Conservation (phyloP, 2,329 filamentous ascomycete species). For the Penicillium sp. region DNA sequence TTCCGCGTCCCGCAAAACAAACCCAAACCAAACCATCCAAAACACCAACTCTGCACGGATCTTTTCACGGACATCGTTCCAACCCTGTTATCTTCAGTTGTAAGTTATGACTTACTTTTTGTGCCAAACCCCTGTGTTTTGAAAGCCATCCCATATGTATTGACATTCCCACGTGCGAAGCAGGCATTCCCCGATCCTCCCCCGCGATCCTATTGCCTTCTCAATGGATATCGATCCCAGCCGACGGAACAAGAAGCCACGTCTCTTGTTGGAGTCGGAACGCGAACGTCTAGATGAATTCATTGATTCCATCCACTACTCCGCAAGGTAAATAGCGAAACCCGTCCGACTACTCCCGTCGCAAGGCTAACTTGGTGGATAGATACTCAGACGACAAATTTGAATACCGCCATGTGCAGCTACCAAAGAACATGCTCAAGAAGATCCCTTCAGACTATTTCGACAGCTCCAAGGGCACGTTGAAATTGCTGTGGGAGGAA, state of each 20-base stretch:
- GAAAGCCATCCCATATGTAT: background rate
- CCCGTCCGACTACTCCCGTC: background rate
- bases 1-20: conserved; percentile 23
- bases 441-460: conserved; percentile 93
- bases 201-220: conserved; percentile 7
- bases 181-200: background rate
- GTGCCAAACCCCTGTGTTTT: background rate
- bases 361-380: conserved; percentile 15
- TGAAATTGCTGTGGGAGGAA: conserved; percentile 96
- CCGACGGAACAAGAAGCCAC: conserved; percentile 80
- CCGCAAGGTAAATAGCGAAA: conserved; percentile 62
- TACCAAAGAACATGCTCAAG: conserved; percentile 98
- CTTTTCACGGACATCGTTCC: background rate
- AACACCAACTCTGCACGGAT: conserved; percentile 2
- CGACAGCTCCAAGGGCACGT: conserved; percentile 77
- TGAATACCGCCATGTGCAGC: conserved; percentile 96
- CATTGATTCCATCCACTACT: conserved; percentile 92
- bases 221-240: conserved; percentile 63
- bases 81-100: background rate
- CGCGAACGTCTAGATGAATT: conserved; percentile 82
- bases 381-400: conserved; percentile 91
- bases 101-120: background rate
- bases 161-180: conserved; percentile 6
- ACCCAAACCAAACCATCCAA: conserved; percentile 7
- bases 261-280: conserved; percentile 74